Evolutionary conservation across 2,329 filamentous ascomycete genomes (phyloP), one percentile per base, ranked within the genome.

Genomic region (Ascochyta lentis): DNA sequence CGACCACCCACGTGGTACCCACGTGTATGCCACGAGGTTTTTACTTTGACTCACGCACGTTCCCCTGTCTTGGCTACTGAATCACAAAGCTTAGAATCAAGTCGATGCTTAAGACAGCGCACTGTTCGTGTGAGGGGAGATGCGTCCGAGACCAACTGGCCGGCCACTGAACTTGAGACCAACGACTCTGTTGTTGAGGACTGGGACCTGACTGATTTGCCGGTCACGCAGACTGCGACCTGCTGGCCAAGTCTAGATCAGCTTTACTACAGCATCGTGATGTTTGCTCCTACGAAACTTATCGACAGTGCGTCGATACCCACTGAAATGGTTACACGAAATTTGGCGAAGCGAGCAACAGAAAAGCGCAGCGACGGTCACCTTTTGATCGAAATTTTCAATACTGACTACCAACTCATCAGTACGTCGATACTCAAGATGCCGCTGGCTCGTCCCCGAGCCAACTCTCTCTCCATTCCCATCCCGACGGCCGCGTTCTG

Each of bases 401-500:
- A 40, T 26, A 22, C 24, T 23, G 24, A 12, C 1, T n/a, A 9
- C 23, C 29, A 5, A 13, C 10, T 31, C 12, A 31, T 15, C 10
- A 12, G 10, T 3, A 13, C 2, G 4, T 39, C 6, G 8, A 23
- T 1, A 39, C 8, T 24, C 16, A n/a, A n/a, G 19, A 19, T 65
- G 60, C 31, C 48, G 3, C 35, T 54, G 6, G 23, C 41, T n/a
- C 61, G 55, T 6, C 59, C 58, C 9, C 56, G 56, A 31, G 59
- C 52, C 9, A 42, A 9, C 9, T 64, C 61, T 16, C 64, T 64
- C n/a, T 52, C 46, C 16, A 63, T 66, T 27, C 49, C 54, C 5
- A 46, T 56, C n/a, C 38, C 53, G 6, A 33, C 40, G 16, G 42
- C 38, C 8, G 22, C 42, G 16, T 27, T 42, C 24, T 61, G 60